Conservation (phyloP, 768 basidiomycete species). For the Termitomyces sp. region DNA sequence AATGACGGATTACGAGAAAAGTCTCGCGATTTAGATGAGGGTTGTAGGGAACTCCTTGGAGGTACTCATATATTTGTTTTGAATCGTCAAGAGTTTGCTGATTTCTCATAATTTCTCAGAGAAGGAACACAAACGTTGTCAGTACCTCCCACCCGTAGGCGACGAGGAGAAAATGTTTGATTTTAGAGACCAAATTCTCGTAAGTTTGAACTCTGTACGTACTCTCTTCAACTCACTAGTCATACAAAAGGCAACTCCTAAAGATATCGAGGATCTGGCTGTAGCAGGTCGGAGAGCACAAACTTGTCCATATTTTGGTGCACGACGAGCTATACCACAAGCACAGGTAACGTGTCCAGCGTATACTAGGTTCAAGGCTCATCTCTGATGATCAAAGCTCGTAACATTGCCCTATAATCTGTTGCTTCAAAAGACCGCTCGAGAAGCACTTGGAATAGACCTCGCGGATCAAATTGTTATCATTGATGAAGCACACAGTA, state of each 20-base stretch:
- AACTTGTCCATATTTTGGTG: constrained; percentile 92
- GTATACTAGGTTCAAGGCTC: background rate
- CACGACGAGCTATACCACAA: constrained; percentile 81
- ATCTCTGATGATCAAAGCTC: constrained; percentile 42
- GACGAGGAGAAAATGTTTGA: constrained; percentile 75
- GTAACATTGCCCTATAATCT: constrained; percentile 95
- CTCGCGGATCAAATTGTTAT: constrained; percentile 82
- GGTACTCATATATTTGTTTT: constrained; percentile 36
- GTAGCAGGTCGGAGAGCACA: constrained; percentile 59
- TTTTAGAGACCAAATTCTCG: constrained; percentile 85
- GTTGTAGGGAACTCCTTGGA: constrained; percentile 75
- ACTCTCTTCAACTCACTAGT: background rate
- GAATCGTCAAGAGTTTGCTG: background rate
- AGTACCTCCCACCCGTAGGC: constrained; percentile 65
- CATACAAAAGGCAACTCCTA: constrained; percentile 66
- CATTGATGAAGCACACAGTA: constrained; percentile 97
- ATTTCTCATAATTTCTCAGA: constrained; percentile 30
- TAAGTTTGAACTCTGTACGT: constrained; percentile 25
- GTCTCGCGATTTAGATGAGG: constrained; percentile 77
- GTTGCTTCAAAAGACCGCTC: constrained; percentile 73
- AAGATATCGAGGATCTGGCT: constrained; percentile 94
- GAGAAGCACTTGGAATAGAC: constrained; percentile 86
- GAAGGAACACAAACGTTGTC: constrained; percentile 68
- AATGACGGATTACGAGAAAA: constrained; percentile 71
- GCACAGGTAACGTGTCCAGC: constrained; percentile 60